Evolutionary conservation across 75 land plant genomes (phyloP), one percentile per base, ranked within the genome.

Genomic region (Adiantum capillusveneris): DNA sequence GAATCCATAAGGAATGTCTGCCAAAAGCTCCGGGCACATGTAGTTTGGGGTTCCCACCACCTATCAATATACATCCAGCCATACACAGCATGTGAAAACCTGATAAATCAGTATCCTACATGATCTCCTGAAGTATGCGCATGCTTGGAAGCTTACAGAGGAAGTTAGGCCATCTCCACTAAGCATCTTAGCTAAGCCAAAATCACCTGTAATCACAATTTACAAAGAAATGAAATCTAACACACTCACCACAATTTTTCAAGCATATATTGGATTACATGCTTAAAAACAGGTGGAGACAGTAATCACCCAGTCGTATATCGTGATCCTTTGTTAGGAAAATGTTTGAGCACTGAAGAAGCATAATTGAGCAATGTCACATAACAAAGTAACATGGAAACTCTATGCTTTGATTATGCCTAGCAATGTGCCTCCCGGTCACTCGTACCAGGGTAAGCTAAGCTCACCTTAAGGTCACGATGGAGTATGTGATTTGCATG

Each of bases 321-420:
- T 90, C 88, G 30, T 90, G 88, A 62, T 95, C 92, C 71, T 90
- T 95, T 14, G 99, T 95, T 34, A 95, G 77, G 62, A 95, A 95
- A 17, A 95, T 95, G 54, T 95, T 95, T 45, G 99, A 95, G 60
- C 99, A 95, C 98, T 94, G 82, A 25, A 60, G 56, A 43, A n/a
- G n/a, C n/a, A n/a, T n/a, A n/a, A n/a, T n/a, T n/a, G n/a, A n/a
- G n/a, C n/a, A n/a, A n/a, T n/a, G n/a, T n/a, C n/a, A n/a, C n/a
- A n/a, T n/a, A n/a, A n/a, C n/a, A n/a, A n/a, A n/a, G n/a, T n/a
- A n/a, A n/a, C n/a, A n/a, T n/a, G n/a, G n/a, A n/a, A n/a, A n/a
- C n/a, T n/a, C n/a, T n/a, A n/a, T n/a, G n/a, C n/a, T n/a, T n/a
- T n/a, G n/a, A n/a, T n/a, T n/a, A n/a, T n/a, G n/a, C n/a, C n/a